phyloP scores from a whole-genome alignment of 371 early-diverging fungal species.

The Capillidium heterosporum region DNA sequence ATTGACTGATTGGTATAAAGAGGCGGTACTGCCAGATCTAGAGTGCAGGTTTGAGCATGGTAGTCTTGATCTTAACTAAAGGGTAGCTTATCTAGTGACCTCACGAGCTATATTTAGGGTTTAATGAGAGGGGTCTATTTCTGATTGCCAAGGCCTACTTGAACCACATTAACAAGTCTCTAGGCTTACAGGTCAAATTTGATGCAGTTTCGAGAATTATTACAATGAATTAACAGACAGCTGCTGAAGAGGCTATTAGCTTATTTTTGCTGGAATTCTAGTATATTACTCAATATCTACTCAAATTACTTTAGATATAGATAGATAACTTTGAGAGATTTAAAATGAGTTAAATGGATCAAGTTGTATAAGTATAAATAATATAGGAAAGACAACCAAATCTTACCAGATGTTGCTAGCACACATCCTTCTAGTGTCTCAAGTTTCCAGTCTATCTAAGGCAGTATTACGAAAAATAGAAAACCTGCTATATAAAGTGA shows the following conservation, averaged over 20 bases:
- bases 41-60: too few relatives aligned
- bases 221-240: background rate
- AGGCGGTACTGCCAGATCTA: too few relatives aligned
- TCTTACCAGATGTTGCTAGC: background rate
- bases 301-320: background rate
- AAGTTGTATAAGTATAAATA: background rate
- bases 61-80: too few relatives aligned
- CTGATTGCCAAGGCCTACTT: too few relatives aligned
- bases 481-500: background rate
- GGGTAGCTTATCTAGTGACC: too few relatives aligned
- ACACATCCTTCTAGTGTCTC: background rate
- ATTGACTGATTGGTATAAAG: too few relatives aligned
- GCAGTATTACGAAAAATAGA: background rate
- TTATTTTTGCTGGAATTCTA: background rate
- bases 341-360: background rate
- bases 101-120: too few relatives aligned
- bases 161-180: too few relatives aligned
- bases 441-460: too few relatives aligned
- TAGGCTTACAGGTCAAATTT: too few relatives aligned
- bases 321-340: background rate
- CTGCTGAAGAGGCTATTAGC: background rate
- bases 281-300: background rate
- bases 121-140: too few relatives aligned
- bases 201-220: too few relatives aligned
- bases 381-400: background rate